phyloP scores from a whole-genome alignment of 2,329 filamentous ascomycete species.

The Cercospora sp. region DNA sequence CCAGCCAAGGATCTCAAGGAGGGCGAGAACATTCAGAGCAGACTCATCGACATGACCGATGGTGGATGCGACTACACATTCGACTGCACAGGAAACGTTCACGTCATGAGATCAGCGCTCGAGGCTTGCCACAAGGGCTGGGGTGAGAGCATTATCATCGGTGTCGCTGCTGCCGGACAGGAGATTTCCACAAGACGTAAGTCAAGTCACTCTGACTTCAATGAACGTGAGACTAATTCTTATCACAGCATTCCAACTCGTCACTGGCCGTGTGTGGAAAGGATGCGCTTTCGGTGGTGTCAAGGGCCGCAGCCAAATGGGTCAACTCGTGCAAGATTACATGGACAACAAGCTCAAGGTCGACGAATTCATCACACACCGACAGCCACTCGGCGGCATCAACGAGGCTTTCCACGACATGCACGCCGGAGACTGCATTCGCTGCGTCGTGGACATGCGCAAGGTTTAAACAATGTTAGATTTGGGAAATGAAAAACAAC shows the following conservation, averaged over 20 bases:
- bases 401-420: slow-evolving; percentile 90
- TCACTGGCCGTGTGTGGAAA: slow-evolving; percentile 96
- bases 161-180: slow-evolving; percentile 92
- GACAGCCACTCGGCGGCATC: slow-evolving; percentile 77
- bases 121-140: slow-evolving; percentile 99
- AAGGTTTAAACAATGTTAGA: slow-evolving; percentile 28
- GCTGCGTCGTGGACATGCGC: slow-evolving; percentile 77
- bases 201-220: slow-evolving; percentile 43
- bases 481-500: background rate
- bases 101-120: slow-evolving; percentile 91
- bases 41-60: slow-evolving; percentile 95
- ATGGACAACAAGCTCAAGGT: slow-evolving; percentile 89
- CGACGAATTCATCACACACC: slow-evolving; percentile 98
- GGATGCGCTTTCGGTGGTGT: slow-evolving; percentile 97
- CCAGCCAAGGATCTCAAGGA: slow-evolving; percentile 64
- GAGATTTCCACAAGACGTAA: slow-evolving; percentile 91
- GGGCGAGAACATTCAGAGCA: slow-evolving; percentile 80
- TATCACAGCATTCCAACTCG: slow-evolving; percentile 84
- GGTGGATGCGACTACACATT: slow-evolving; percentile 99
- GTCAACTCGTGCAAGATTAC: slow-evolving; percentile 85
- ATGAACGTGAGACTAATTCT: slow-evolving; percentile 15
- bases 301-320: slow-evolving; percentile 93
- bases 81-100: slow-evolving; percentile 96
- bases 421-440: slow-evolving; percentile 96
- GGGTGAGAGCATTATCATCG: slow-evolving; percentile 97